Base-by-base conservation (phyloP, 179 eudicot genomes). In the Silene noctiflora region DNA sequence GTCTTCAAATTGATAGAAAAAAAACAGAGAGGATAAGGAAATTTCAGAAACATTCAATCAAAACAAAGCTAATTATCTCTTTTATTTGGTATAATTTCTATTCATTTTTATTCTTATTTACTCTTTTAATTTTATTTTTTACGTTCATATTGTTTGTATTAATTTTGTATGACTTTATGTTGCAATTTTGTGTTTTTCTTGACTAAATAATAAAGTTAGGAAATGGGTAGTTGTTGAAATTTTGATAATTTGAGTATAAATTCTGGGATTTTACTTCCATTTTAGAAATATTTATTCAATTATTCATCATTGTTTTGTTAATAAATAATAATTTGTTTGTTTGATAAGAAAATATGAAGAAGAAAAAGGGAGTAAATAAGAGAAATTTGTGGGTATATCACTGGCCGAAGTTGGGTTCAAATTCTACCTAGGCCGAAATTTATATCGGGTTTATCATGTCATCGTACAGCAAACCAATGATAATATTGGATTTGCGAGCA, bases 211-310 rank as follows among this genome's bases (percentile, higher is more conserved):
- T 51, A 14, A 51, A 51, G 4, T 51, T 51, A 51, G 16, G 19
- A 51, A 12, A 51, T 51, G 58, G 58, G 58, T 51, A 51, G n/a
- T 1, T 51, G 58, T 51, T 51, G 58, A 51, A 51, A 51, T 3
- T 17, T 13, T 65, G 2, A 19, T 77, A 46, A 4, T 12, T 24
- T 44, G 20, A 42, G 35, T 44, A 75, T 29, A 58, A 59, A 24
- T 68, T 74, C 70, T 79, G 78, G 66, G 75, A 11, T 68, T 48
- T 27, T 46, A 24, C 29, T 21, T 19, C 29, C 39, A 56, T 73
- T n/a, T 0, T 63, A 35, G 42, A 35, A 4, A 4, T 35, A 4
- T 35, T 35, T 35, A 35, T 35, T 35, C 8, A 29, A 35, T 35
- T 35, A 35, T 16, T 69, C 21, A 5, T 13, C 11, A 12, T 67